Evolutionary conservation across 176 grass and related monocot genomes (phyloP).

Genomic region (Oryza nivara): DNA sequence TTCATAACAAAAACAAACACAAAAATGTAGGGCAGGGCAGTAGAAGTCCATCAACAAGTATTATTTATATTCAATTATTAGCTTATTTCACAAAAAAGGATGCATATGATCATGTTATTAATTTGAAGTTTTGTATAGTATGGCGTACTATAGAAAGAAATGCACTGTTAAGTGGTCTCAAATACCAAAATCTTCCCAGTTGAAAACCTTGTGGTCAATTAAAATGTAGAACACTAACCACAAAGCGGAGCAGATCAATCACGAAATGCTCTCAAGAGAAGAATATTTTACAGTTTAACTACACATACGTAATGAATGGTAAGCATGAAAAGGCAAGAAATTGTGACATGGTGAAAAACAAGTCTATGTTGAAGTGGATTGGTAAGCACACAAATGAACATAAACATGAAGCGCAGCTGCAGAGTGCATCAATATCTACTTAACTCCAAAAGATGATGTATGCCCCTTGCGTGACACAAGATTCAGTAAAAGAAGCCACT

Average conservation of each 20-base stretch:
- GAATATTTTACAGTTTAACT: background rate
- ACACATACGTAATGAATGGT: background rate
- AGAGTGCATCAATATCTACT: background rate
- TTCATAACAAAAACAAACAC: background rate
- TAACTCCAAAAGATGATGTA: conserved; percentile 7
- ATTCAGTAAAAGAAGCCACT: conserved; percentile 2
- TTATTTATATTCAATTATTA: background rate
- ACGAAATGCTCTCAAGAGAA: background rate
- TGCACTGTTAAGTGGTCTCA: background rate
- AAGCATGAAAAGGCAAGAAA: background rate
- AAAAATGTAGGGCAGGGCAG: background rate
- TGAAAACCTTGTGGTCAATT: background rate
- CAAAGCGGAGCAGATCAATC: background rate
- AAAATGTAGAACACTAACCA: background rate
- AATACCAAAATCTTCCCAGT: background rate
- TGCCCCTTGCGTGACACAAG: background rate
- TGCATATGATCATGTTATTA: background rate
- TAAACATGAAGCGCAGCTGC: background rate
- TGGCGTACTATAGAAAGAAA: background rate
- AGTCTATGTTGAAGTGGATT: background rate
- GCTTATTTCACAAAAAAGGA: background rate
- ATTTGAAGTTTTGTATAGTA: background rate
- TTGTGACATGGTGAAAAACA: background rate
- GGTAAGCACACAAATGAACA: background rate
- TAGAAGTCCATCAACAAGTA: background rate